Evolutionary conservation across 805 yeast genomes (phyloP), one percentile per base, ranked within the genome.

Genomic region (Candida verbasci): DNA sequence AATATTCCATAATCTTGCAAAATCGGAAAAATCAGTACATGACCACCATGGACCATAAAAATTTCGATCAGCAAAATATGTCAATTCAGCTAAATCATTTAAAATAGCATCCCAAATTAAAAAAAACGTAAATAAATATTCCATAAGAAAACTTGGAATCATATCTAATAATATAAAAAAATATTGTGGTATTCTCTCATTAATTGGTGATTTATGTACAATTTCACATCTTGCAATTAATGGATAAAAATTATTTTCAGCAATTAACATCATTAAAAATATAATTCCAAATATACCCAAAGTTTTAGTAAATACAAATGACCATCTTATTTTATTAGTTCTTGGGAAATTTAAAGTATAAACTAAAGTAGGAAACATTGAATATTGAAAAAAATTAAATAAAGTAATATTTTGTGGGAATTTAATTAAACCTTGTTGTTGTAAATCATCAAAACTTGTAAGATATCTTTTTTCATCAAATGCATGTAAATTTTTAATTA

Each of bases 11-110:
- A 84, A 79, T 45, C 97, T 71, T 9, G 96, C 82, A 57, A 86
- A 93, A 54, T 89, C 89, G 39, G 85, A 85, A 96, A 97, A 93
- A 28, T 86, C 83, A 14, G 82, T 78, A 43, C 94, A 85, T 49
- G 89, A 86, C 98, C 99, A 93, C 98, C 98, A 94, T 29, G 87
- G 85, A 3, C 95, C 91, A 54, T 94, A 93, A 58, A 93, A 93
- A 46, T 84, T 84, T 34, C 98, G 76, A 56, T 93, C 97, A 4
- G 86, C 96, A 61, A 81, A 94, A 35, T 72, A 53, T 11, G 95
- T 81, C 25, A 91, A 65, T 56, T 93, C 98, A 0, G 96, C 97
- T 48, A 94, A 74, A 17, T 84, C 82, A 53, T 89, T 91, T 48
- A 89, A 66, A 34, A 91, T 91, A 5, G 91, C 82, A 51, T 93